Evolutionary conservation across 805 yeast species (phyloP).

Genomic region (Komagataella ulmi): DNA sequence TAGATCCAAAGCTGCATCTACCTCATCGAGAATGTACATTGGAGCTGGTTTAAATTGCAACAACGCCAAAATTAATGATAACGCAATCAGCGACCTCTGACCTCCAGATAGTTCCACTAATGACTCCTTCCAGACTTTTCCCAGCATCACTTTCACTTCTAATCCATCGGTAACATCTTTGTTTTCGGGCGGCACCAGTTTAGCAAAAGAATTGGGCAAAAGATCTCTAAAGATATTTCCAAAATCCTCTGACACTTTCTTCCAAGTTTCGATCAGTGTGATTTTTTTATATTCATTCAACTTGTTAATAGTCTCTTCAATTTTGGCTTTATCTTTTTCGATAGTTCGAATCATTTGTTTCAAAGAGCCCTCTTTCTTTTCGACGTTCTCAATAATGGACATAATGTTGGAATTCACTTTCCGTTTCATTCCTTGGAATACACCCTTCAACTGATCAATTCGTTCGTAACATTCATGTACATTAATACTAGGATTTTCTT

Average conservation of each 20-base stretch:
- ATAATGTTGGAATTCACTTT: slow-evolving; percentile 77
- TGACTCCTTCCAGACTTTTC: slow-evolving; percentile 92
- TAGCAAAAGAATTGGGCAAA: slow-evolving; percentile 82
- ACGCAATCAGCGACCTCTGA: slow-evolving; percentile 86
- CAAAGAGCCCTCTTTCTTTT: slow-evolving; percentile 69
- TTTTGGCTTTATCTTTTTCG: slow-evolving; percentile 79
- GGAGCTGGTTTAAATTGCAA: slow-evolving; percentile 97
- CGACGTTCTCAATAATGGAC: slow-evolving; percentile 87
- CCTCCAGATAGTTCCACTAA: slow-evolving; percentile 95
- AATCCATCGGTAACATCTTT: slow-evolving; percentile 80
- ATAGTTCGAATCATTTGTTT: slow-evolving; percentile 75
- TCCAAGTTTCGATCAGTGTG: slow-evolving; percentile 74
- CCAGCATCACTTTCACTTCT: slow-evolving; percentile 80
- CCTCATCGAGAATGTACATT: slow-evolving; percentile 94
- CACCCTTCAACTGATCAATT: slow-evolving; percentile 39
- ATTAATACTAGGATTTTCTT: slow-evolving; percentile 50
- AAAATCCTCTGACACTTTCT: slow-evolving; percentile 77
- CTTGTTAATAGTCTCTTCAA: slow-evolving; percentile 74
- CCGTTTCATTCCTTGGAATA: slow-evolving; percentile 58
- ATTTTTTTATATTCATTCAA: slow-evolving; percentile 77
- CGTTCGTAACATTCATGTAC: slow-evolving; percentile 49
- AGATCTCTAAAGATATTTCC: slow-evolving; percentile 83
- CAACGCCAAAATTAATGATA: slow-evolving; percentile 83
- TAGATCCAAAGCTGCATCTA: slow-evolving; percentile 94
- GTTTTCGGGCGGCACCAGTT: slow-evolving; percentile 70